These are phyloP conservation scores for Epichloe gansuensis DNA, from an alignment of 2,329 filamentous ascomycete genomes.

Conservation along the genomic window DNA sequence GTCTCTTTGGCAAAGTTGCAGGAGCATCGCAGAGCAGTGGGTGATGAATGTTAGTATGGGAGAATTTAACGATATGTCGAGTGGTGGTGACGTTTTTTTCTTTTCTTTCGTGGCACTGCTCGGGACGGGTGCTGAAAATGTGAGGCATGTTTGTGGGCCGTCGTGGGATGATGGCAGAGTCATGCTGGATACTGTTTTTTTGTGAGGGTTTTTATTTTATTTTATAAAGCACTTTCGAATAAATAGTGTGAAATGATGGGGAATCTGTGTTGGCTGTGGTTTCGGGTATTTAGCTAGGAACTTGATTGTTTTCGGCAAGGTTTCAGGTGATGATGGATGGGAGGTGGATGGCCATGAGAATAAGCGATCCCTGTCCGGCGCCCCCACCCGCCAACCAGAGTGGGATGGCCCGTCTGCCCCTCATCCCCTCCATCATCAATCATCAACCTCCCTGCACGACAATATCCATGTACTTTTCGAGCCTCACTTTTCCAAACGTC, in stretches of 20 bases:
- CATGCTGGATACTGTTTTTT: neutral
- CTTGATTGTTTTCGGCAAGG: no score
- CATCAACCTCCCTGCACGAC: neutral
- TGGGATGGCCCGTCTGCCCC: neutral
- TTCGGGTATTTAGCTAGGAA: no score
- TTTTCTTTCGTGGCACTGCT: neutral
- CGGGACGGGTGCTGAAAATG: neutral
- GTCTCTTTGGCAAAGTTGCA: no score
- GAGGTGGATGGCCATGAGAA: no score
- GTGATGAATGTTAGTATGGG: no score
- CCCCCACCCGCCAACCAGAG: neutral
- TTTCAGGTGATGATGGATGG: no score
- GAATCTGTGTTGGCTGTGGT: no score
- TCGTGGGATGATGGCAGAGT: neutral
- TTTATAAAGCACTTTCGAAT: neutral
- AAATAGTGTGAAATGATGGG: neutral
- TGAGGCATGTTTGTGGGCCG: neutral
- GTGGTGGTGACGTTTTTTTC: no score
- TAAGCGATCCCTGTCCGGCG: neutral
- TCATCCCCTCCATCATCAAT: neutral
- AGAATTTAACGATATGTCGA: no score
- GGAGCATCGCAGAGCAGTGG: no score
- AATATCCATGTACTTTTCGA: neutral
- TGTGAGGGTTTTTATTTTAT: neutral
- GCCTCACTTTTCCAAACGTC: neutral